Base-by-base conservation (phyloP, 768 basidiomycete species). In the Lactarius hatsudake region DNA sequence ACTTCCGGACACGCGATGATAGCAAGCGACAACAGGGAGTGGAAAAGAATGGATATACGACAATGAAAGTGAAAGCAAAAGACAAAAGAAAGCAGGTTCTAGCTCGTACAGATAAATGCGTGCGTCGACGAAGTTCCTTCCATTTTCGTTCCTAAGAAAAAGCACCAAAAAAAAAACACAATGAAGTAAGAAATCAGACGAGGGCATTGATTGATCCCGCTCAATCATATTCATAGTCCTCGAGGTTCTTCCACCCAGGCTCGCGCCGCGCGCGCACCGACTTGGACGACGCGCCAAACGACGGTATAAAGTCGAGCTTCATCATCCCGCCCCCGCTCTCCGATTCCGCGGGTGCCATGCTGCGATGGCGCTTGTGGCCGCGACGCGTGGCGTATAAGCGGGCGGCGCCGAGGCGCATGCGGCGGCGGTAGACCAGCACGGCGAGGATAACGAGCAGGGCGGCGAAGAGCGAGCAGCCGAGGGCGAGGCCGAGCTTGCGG, bases 201-300 rank as follows among this genome's bases (percentile, higher is more conserved):
- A n/a, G n/a, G 40, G 17, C 15, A 42, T 7, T 42, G 40, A 42
- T 18, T 3, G 42, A 18, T 42, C 32, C 13, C 36, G 23, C 12
- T 54, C 53, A 55, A 10, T 34, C 26, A 26, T 66, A 61, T 0
- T 38, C 60, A 5, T 62, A 66, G 26, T 66, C 65, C 28, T 66
- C 65, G 8, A 62, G 18, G 30, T 62, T 66, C 56, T 53, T 66
- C 65, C 65, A 66, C 12, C 56, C 28, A 8, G n/a, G 13, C 17
- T 66, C 61, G 5, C 61, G 60, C 28, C 26, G 34, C 28, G 28
- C 34, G 26, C 36, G 20, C 36, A 51, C n/a, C 36, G 45, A 30
- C 20, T 38, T 51, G 4, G 55, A 51, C 13, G 43, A 32, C 42
- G 3, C 18, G 10, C 34, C 17, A 1, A 40, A 54, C 17, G 65